phyloP scores from a whole-genome alignment of 768 basidiomycete species.

The Leccinum boreale region DNA sequence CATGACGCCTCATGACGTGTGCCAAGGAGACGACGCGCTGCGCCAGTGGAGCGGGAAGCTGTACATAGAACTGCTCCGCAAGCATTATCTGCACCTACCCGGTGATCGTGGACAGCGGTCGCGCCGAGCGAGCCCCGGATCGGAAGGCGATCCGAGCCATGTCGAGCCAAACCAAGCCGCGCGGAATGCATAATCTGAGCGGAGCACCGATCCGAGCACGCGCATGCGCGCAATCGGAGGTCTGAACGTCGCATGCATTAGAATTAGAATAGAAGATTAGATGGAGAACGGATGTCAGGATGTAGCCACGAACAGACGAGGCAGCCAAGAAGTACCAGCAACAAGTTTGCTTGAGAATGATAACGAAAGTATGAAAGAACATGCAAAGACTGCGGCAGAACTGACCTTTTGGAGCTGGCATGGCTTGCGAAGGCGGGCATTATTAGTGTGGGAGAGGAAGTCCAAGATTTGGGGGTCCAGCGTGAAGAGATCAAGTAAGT shows the following conservation, averaged over 20 bases:
- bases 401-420: constrained; percentile 14
- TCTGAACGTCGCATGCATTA: not conserved
- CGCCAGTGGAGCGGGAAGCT: not conserved
- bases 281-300: not conserved
- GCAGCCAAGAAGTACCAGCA: constrained; percentile 10
- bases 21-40: not conserved
- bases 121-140: not conserved
- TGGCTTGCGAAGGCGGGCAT: not conserved
- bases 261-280: too few relatives aligned
- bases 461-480: not conserved
- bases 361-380: constrained; percentile 10
- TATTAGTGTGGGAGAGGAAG: not conserved
- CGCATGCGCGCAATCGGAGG: not conserved
- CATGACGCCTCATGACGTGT: not conserved
- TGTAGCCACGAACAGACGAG: constrained; percentile 7
- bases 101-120: not conserved
- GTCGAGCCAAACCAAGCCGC: not conserved
- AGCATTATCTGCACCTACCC: not conserved
- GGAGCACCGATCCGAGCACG: not conserved
- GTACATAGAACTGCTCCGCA: not conserved
- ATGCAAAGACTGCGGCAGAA: constrained; percentile 2
- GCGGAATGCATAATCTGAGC: not conserved
- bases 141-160: not conserved
- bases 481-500: not conserved
- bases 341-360: not conserved